Base-by-base conservation (phyloP, 2,329 filamentous ascomycete genomes). In the Ascochyta viciae-villosae region DNA sequence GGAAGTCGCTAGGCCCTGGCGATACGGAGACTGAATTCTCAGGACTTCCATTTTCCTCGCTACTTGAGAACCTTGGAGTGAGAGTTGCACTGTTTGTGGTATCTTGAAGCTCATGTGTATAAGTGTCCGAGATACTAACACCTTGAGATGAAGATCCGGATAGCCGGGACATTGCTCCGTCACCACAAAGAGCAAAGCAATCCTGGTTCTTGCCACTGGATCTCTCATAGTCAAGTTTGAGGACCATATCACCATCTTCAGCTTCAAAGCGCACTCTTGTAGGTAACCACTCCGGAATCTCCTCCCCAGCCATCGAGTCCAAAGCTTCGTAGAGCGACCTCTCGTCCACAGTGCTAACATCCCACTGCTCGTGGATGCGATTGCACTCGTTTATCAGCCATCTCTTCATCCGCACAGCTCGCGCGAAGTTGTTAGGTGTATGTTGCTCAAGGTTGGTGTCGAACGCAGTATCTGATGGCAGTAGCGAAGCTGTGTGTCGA, bases 221-320 rank as follows among this genome's bases (percentile, higher is more conserved):
- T 13, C 66, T 62, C 29, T 66, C 60, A 26, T 65, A 72, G 10
- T 70, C 67, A n/a, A 71, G 54, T 38, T 66, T 69, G 60, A 72
- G 66, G 2, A 68, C 65, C 63, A 70, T 66, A 6, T 68, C 61
- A 10, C 70, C 70, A 15, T 70, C 65, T 53, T 72, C 65, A 2
- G 57, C 54, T 27, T 69, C 67, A 16, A 72, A 73, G 2, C 61
- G 61, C 3, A 73, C 62, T 7, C 62, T 59, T 10, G 65, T 56
- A 4, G 70, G 70, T 12, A 73, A 47, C 70, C 70, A 73, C 16
- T 66, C 61, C 3, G 68, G 68, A 13, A 72, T 69, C 13, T 60
- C 42, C 7, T 67, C 68, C 23, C 68, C 68, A 3, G 63, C 58
- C 63, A 72, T 65, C 6, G 63, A 57, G 33, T 70, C 63, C 0